These are phyloP conservation scores for Salix purpurea DNA, from an alignment of 345 rosid species.

Conservation along the genomic window DNA sequence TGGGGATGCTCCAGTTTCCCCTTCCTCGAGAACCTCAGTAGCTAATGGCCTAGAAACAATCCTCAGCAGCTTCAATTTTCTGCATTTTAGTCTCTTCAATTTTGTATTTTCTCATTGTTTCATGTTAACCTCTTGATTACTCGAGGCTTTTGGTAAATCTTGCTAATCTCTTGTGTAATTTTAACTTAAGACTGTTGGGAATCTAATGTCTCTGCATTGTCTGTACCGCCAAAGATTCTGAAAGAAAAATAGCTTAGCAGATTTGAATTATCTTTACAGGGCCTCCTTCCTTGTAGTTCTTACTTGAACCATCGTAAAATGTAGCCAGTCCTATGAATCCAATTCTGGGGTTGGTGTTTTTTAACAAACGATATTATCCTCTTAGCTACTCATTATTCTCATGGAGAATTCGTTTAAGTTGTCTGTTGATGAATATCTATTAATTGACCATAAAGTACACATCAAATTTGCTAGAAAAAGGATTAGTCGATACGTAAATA, in stretches of 20 bases:
- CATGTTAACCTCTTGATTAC: background rate
- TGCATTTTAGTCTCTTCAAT: background rate
- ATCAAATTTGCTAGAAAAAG: background rate
- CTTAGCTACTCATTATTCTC: background rate
- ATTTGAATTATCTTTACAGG: background rate
- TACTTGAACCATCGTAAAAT: background rate
- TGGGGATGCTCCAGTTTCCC: slow-evolving; percentile 75
- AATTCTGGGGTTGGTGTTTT: background rate
- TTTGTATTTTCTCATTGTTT: background rate
- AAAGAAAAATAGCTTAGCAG: background rate
- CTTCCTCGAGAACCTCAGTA: slow-evolving; percentile 64
- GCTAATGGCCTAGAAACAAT: slow-evolving; percentile 44
- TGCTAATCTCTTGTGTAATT: background rate
- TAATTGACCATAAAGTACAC: background rate
- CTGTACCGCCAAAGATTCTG: background rate
- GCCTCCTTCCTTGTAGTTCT: background rate
- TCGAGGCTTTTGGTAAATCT: background rate
- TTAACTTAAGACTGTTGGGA: background rate
- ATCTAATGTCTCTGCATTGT: background rate
- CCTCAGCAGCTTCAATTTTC: slow-evolving; percentile 10
- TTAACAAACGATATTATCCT: background rate
- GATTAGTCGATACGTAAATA: background rate
- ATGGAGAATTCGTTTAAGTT: background rate
- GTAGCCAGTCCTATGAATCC: background rate
- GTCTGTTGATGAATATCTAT: background rate